A percentile compares a stretch with the other conserved stretches of the same genome.
Conservation (phyloP, 768 basidiomycete genomes). For the Russula griseocarnosa region DNA sequence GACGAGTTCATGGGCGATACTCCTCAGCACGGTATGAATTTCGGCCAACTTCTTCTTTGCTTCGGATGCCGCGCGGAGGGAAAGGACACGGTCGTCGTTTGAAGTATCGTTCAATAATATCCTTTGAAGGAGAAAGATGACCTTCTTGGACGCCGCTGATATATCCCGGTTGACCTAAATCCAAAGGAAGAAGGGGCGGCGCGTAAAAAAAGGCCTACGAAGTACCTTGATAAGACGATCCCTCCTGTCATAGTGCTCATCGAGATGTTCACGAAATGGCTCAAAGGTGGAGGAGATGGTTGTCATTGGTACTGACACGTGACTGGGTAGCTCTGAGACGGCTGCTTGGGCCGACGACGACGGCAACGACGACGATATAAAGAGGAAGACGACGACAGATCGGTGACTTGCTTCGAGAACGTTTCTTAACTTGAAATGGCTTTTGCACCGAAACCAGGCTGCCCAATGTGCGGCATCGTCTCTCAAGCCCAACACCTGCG, state of each 20-base stretch:
- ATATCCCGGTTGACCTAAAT: conserved; percentile 76
- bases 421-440: conserved; percentile 40
- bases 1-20: conserved; percentile 55
- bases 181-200: background rate
- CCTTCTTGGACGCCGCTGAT: conserved; percentile 87
- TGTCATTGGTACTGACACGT: conserved; percentile 14
- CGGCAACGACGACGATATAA: background rate
- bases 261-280: conserved; percentile 65
- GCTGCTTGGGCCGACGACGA: background rate
- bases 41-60: conserved; percentile 62
- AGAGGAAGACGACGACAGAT: background rate
- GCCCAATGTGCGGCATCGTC: conserved; percentile 74
- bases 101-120: conserved; percentile 47
- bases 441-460: conserved; percentile 62
- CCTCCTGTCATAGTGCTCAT: conserved; percentile 79
- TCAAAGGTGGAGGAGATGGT: conserved; percentile 45
- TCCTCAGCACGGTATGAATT: conserved; percentile 59
- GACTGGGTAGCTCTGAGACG: background rate
- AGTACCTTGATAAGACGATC: conserved; percentile 87
- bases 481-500: conserved; percentile 48
- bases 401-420: background rate
- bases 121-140: conserved; percentile 90
- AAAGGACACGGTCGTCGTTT: conserved; percentile 35
- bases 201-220: background rate
- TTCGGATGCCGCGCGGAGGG: conserved; percentile 45